Evolutionary conservation across 768 basidiomycete genomes (phyloP).

Genomic region (Suillus sp.): DNA sequence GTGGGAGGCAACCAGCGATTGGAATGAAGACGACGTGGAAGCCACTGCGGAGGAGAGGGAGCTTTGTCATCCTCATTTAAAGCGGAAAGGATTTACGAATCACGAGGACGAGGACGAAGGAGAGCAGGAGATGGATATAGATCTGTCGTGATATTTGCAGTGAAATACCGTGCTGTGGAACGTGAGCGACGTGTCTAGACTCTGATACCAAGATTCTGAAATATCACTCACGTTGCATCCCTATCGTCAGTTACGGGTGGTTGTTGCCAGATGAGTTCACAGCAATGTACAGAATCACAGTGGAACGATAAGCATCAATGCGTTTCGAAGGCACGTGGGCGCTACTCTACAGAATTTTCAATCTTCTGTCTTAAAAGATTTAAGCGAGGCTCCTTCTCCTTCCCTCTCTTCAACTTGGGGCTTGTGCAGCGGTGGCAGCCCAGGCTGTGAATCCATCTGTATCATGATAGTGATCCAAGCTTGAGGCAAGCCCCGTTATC

Average conservation of each 20-base stretch:
- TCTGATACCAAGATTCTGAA: not conserved
- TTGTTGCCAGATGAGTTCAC: not conserved
- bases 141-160: slow-evolving; percentile 29
- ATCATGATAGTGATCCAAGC: not conserved
- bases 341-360: too few species aligned
- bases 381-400: not conserved
- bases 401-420: not conserved
- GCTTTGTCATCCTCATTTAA: slow-evolving; percentile 59
- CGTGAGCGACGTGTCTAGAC: slow-evolving; percentile 1
- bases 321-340: not conserved
- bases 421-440: not conserved
- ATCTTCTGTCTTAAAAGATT: too few species aligned
- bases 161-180: not conserved
- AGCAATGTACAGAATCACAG: not conserved
- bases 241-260: not conserved
- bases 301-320: not conserved
- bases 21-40: slow-evolving; percentile 88
- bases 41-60: slow-evolving; percentile 70
- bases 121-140: slow-evolving; percentile 40
- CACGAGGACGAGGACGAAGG: slow-evolving; percentile 45
- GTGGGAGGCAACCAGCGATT: slow-evolving; percentile 88
- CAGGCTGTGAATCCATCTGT: not conserved
- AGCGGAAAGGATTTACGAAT: slow-evolving; percentile 16
- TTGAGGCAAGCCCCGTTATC: not conserved
- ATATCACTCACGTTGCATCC: not conserved